Percentiles rank a stretch among this genome's conserved stretches.
These are phyloP conservation scores for Cinnamomum micranthum DNA, from an alignment of 164 flowering plant species.

Conservation along the genomic window DNA sequence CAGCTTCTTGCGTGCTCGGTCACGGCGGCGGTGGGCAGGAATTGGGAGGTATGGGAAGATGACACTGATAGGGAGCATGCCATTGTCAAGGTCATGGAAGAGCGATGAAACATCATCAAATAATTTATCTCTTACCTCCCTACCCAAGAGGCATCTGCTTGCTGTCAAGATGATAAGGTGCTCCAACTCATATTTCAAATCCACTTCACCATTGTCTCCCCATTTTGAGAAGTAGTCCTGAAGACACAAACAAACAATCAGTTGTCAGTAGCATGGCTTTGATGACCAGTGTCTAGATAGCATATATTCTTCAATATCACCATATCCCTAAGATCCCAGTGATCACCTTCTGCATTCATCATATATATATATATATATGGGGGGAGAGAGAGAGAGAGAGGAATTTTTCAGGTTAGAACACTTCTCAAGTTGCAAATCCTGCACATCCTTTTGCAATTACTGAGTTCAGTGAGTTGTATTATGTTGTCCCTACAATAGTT, in stretches of 20 bases:
- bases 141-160: constrained; percentile 88
- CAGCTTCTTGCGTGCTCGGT: constrained; percentile 74
- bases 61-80: constrained; percentile 96
- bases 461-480: too few relatives aligned
- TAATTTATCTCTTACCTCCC: constrained; percentile 86
- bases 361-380: too few relatives aligned
- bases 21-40: constrained; percentile 91
- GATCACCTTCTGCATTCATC: too few relatives aligned
- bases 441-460: too few relatives aligned
- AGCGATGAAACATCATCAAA: constrained; percentile 91
- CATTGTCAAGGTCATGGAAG: constrained; percentile 96
- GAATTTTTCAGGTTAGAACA: too few relatives aligned
- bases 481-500: too few relatives aligned
- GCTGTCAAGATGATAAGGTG: constrained; percentile 93
- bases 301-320: too few relatives aligned
- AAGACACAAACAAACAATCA: constrained; percentile 16
- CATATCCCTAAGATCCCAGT: too few relatives aligned
- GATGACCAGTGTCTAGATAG: background rate
- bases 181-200: constrained; percentile 87
- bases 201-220: constrained; percentile 90
- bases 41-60: constrained; percentile 86
- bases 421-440: too few relatives aligned
- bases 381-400: too few relatives aligned
- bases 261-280: background rate
- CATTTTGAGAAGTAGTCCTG: constrained; percentile 95